Evolutionary conservation across 179 eudicot species (phyloP).

Genomic region (Spinacia oleracea): DNA sequence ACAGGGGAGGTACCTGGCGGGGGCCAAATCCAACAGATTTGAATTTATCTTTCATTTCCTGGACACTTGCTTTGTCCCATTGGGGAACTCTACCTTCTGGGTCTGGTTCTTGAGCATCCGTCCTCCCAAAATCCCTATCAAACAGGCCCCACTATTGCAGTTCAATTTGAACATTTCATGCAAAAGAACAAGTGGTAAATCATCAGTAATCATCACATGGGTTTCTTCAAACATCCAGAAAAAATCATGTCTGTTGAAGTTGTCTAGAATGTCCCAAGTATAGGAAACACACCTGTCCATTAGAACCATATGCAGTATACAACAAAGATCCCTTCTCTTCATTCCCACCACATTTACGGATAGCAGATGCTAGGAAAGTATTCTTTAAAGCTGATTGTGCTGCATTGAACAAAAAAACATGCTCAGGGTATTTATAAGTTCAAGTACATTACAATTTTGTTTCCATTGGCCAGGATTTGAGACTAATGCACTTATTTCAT

Average conservation of each 20-base stretch:
- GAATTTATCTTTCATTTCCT: constrained; percentile 91
- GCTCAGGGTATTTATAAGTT: constrained; percentile 9
- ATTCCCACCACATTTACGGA: constrained; percentile 95
- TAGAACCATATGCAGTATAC: constrained; percentile 86
- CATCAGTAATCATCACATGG: constrained; percentile 8
- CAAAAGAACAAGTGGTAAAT: constrained; percentile 14
- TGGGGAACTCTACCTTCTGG: constrained; percentile 92
- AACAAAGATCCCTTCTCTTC: constrained; percentile 76
- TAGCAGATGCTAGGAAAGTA: constrained; percentile 81
- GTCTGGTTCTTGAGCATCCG: constrained; percentile 85
- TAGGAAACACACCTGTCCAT: constrained; percentile 62
- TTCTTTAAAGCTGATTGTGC: constrained; percentile 82
- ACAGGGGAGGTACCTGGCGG: constrained; percentile 62
- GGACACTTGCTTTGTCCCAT: constrained; percentile 82
- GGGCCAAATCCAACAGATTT: constrained; percentile 76
- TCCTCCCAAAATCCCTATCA: constrained; percentile 76
- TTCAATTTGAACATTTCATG: constrained; percentile 19
- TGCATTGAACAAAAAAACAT: constrained; percentile 36
- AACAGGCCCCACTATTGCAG: constrained; percentile 82
- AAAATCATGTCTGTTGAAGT: constrained; percentile 2
- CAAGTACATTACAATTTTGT: background rate
- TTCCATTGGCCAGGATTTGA: background rate
- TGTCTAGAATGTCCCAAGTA: background rate
- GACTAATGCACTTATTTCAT: background rate
- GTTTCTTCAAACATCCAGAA: constrained; percentile 3